Base-by-base conservation (phyloP, 1,139 yeast genomes). In the Scheffersomyces illinoinensis region DNA sequence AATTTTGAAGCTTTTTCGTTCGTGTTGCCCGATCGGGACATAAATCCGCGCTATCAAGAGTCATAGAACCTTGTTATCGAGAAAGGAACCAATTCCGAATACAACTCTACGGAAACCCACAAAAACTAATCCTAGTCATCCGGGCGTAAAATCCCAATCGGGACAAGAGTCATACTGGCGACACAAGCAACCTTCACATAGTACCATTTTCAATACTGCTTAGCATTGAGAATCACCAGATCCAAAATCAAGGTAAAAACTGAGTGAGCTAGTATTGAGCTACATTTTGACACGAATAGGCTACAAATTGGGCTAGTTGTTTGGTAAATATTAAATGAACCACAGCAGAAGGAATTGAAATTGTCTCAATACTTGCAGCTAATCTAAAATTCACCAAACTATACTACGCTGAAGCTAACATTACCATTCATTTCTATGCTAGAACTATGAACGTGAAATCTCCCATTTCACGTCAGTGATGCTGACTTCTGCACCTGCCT, bases 401-500 rank as follows among this genome's bases (percentile, higher is more conserved):
- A 8, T 33, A 33, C 43, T 33, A 33, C 43, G 12, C 43, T 33
- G 43, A 33, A 12, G 43, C 43, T 33, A 33, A 14, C 43, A 33
- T 33, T 33, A 33, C 43, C 43, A 33, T 33, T 33, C 14, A 33
- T 33, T 33, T 14, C 26, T 33, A 33, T 33, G 43, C 17, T 12
- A 33, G 12, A 33, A 33, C 51, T 50, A 61, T 6, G 56, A 53
- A 21, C 66, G 58, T 43, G 67, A 59, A 46, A 71, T 64, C 12
- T 78, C 82, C 91, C 96, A 93, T 57, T 77, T 70, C 20, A 88
- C 81, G 8, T 91, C 95, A 1, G 90, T 86, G 18, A 95, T 83
- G 50, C 96, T 87, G 23, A 93, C 98, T 72, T 95, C 98, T 33
- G 79, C 85, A 12, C 87, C 85, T 5, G 91, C 88, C 68, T 88